These are phyloP conservation scores for Davidsoniella eucalypti DNA, from an alignment of 2,329 filamentous ascomycete genomes.

Conservation along the genomic window DNA sequence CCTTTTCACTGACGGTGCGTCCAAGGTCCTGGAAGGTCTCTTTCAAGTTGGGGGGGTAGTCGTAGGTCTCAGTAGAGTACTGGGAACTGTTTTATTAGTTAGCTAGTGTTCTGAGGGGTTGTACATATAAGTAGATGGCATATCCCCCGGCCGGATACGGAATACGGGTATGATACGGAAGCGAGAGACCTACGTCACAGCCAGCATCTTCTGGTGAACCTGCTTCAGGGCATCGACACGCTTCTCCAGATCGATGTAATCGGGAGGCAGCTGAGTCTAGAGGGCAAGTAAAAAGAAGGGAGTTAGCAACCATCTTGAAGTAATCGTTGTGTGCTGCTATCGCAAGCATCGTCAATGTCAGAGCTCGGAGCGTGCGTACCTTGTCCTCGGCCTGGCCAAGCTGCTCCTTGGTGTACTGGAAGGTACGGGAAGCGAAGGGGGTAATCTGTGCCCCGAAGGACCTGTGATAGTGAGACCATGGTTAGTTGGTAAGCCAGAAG, in stretches of 20 bases:
- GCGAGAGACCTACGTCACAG: conserved; percentile 61
- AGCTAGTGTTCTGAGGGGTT: not conserved
- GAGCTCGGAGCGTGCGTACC: conserved; percentile 28
- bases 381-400: conserved; percentile 90
- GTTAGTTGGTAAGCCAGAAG: not conserved
- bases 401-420: conserved; percentile 97
- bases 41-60: conserved; percentile 95
- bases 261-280: conserved; percentile 86
- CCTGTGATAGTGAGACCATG: conserved; percentile 18
- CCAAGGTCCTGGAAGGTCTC: conserved; percentile 95
- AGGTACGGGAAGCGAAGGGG: conserved; percentile 82
- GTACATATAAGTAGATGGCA: too few relatives aligned
- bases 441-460: conserved; percentile 65
- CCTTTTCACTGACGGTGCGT: conserved; percentile 91
- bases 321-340: not conserved
- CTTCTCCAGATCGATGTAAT: conserved; percentile 98
- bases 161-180: not conserved
- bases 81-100: conserved; percentile 46
- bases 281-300: not conserved
- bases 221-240: conserved; percentile 92
- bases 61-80: conserved; percentile 75
- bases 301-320: not conserved
- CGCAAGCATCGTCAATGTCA: not conserved
- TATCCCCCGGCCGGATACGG: too few relatives aligned
- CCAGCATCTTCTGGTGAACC: conserved; percentile 92